Percentiles rank a stretch among this genome's conserved stretches.
phyloP scores from a whole-genome alignment of 164 flowering plant genomes.

The Nelumbo lutea region DNA sequence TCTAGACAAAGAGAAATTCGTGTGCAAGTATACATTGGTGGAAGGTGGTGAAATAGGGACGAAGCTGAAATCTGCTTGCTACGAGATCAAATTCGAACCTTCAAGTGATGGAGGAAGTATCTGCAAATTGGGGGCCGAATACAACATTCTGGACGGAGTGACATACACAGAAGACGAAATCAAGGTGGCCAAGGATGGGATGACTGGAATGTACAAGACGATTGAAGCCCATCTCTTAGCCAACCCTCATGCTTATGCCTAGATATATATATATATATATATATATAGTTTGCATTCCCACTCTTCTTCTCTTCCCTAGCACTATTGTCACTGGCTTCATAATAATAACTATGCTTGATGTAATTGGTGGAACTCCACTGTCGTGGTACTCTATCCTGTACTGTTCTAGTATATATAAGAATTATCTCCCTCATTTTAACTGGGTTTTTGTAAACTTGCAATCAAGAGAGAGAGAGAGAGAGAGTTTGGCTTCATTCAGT shows the following conservation, averaged over 20 bases:
- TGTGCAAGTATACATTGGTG: not conserved
- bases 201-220: conserved; percentile 18
- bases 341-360: not conserved
- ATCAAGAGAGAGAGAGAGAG: too few species aligned
- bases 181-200: conserved; percentile 17
- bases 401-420: too few species aligned
- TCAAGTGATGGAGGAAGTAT: conserved; percentile 9
- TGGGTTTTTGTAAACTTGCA: too few species aligned
- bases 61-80: not conserved
- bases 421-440: too few species aligned
- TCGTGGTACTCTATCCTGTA: too few species aligned
- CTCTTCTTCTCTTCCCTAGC: not conserved
- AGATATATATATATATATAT: conserved; percentile 3
- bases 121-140: conserved; percentile 4
- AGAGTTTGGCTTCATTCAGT: too few species aligned
- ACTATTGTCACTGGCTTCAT: not conserved
- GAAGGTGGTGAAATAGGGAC: conserved; percentile 2
- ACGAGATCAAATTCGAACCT: conserved; percentile 4
- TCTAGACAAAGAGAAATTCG: conserved; percentile 14
- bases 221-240: conserved; percentile 25
- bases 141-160: conserved; percentile 7
- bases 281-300: too few species aligned
- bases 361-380: too few species aligned
- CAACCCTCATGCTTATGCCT: conserved; percentile 13
- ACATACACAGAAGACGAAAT: conserved; percentile 16